phyloP scores from a whole-genome alignment of 768 basidiomycete genomes.

The Collybiopsis confluens region DNA sequence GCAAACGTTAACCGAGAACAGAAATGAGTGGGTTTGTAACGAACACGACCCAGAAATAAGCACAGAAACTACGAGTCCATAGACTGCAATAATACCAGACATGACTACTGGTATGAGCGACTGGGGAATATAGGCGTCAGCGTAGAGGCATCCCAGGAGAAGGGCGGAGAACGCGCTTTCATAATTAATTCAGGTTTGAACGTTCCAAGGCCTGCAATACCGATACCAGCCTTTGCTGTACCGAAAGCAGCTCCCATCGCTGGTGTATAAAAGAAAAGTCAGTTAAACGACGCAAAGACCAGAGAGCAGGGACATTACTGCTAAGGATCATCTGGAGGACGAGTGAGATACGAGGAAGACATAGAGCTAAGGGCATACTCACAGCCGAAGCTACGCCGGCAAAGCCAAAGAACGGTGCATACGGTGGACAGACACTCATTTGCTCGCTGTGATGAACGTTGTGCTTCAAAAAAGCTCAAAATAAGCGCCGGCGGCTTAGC shows the following conservation, averaged over 20 bases:
- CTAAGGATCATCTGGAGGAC: constrained; percentile 86
- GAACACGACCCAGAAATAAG: constrained; percentile 69
- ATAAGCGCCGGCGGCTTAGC: neutral
- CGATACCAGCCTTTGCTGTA: constrained; percentile 95
- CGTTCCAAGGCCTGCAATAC: constrained; percentile 89
- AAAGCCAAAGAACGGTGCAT: constrained; percentile 97
- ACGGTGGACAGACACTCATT: constrained; percentile 82
- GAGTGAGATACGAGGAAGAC: constrained; percentile 5
- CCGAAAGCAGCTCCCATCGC: constrained; percentile 95
- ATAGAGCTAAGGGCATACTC: constrained; percentile 33
- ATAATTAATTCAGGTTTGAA: constrained; percentile 97
- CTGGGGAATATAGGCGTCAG: constrained; percentile 32
- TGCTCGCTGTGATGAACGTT: neutral
- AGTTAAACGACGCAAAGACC: no score
- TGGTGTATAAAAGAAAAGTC: no score
- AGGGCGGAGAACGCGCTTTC: constrained; percentile 58
- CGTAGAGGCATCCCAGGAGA: neutral
- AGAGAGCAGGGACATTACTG: constrained; percentile 72
- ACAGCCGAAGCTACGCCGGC: constrained; percentile 91
- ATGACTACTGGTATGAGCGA: constrained; percentile 96
- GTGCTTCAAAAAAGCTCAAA: neutral
- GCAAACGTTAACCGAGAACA: constrained; percentile 9
- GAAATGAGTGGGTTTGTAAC: constrained; percentile 19
- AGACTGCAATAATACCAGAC: constrained; percentile 98
- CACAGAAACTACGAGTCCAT: constrained; percentile 93